A percentile compares a stretch with the other conserved stretches of the same genome.
phyloP scores from a whole-genome alignment of 805 yeast genomes.

The Cyberlindnera meyerae region DNA sequence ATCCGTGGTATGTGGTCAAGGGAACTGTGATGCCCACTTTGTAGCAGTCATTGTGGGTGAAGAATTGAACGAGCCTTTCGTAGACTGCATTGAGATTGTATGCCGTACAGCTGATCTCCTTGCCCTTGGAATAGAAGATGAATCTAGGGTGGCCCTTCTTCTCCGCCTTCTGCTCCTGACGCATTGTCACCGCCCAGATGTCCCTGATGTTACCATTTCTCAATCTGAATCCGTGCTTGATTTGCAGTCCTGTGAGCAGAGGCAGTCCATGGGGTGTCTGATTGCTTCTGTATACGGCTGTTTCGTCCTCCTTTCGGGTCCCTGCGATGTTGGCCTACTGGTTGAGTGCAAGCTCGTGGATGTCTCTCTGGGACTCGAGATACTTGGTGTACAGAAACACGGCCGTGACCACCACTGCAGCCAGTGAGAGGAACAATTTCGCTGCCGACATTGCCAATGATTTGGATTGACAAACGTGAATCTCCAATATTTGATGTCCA shows the following conservation, averaged over 20 bases:
- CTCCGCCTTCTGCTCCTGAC: slow-evolving; percentile 17
- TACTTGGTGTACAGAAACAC: slow-evolving; percentile 21
- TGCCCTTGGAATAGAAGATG: slow-evolving; percentile 25
- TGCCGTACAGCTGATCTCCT: slow-evolving; percentile 8
- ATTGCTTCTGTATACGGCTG: slow-evolving; percentile 72
- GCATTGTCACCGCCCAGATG: slow-evolving; percentile 56
- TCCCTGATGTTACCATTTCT: slow-evolving; percentile 76
- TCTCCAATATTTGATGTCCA: no score
- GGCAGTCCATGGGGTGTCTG: slow-evolving; percentile 70
- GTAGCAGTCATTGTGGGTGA: slow-evolving; percentile 14
- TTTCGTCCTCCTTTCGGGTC: slow-evolving; percentile 61
- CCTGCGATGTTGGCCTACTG: slow-evolving; percentile 64
- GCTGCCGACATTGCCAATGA: slow-evolving; percentile 1
- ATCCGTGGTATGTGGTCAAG: slow-evolving; percentile 30
- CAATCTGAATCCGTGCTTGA: slow-evolving; percentile 57
- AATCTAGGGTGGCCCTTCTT: slow-evolving; percentile 13
- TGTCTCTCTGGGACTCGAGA: slow-evolving; percentile 41
- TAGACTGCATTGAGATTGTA: slow-evolving; percentile 29
- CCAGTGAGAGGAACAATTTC: slow-evolving; percentile 3
- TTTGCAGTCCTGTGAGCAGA: slow-evolving; percentile 61
- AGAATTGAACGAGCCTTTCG: slow-evolving; percentile 21
- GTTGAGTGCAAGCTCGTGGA: slow-evolving; percentile 49
- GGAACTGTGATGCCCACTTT: slow-evolving; percentile 28
- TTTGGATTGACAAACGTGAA: no score
- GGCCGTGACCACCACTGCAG: slow-evolving; percentile 42